Evolutionary conservation across 2,329 filamentous ascomycete species (phyloP), one percentile per base, ranked within the genome.

Genomic region (Arachnopeziza araneosa): DNA sequence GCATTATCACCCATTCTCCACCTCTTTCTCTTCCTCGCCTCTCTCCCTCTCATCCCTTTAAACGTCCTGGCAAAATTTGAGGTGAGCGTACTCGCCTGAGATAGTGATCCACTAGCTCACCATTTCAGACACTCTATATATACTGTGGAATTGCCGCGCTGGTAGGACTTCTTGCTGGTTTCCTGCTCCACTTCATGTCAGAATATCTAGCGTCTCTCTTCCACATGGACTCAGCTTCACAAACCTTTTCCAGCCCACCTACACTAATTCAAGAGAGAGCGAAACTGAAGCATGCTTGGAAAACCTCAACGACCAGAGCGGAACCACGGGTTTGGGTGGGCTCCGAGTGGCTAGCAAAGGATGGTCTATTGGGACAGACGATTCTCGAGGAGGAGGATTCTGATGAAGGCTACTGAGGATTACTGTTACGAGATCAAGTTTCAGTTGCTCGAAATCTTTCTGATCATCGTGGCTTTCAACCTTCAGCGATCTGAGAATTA

Each of bases 311-410:
- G 14, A 54, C 59, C 30, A 62, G 55, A 26, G 52, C 54, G 21
- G 60, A 50, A 61, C 59, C 52, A 23, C 57, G 26, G 23, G 64
- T 62, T 48, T 26, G 57, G 44, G 61, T 63, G 6, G 56, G 63
- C 58, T 56, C 61, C 21, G 67, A 67, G 62, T 72, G 70, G 69
- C 52, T 70, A 26, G 67, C 69, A 65, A 67, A 58, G 64, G 66
- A 77, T 55, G 81, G 81, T 1, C 70, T 90, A 21, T 74, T 88
- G 51, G 79, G 81, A 26, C 84, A 88, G 70, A 88, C 85, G 0
- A 91, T 91, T 63, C 80, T 88, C 60, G 88, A 90, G 72, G 88
- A 91, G 70, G 86, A 89, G 70, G 79, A 79, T 66, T 84, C 80
- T 23, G 80, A 80, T 56, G 66, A 64, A 61, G 64, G 55, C 17